Evolutionary conservation across 176 grass and related monocot genomes (phyloP).

Genomic region (Raddia distichophylla): DNA sequence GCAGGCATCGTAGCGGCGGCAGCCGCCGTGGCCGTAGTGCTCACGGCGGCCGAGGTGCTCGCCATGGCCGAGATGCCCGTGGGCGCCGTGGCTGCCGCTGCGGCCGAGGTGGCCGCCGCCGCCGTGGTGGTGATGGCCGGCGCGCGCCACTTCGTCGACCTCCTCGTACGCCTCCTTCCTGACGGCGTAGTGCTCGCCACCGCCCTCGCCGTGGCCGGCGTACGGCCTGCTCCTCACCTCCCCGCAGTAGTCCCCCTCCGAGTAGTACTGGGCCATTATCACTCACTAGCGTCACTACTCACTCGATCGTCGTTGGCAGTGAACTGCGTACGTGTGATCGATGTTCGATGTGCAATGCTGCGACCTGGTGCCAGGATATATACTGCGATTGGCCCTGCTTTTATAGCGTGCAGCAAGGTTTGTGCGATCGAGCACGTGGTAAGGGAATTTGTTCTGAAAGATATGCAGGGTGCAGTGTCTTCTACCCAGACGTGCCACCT

Average conservation of each 20-base stretch:
- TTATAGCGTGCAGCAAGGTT: conserved; percentile 31
- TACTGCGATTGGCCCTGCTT: background rate
- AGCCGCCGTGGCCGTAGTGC: too few relatives aligned
- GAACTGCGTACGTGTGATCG: background rate
- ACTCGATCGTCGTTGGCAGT: background rate
- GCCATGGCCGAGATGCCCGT: too few relatives aligned
- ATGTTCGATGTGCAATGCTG: background rate
- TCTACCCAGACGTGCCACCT: conserved; percentile 33
- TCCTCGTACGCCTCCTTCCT: conserved; percentile 42
- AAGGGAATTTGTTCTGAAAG: conserved; percentile 49
- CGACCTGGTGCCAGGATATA: conserved; percentile 9
- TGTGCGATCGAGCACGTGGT: conserved; percentile 3
- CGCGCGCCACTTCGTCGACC: conserved; percentile 39
- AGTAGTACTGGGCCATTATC: conserved; percentile 37
- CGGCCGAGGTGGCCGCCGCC: background rate
- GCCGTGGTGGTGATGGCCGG: background rate
- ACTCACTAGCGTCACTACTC: background rate
- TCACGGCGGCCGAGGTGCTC: too few relatives aligned
- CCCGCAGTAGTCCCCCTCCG: conserved; percentile 40
- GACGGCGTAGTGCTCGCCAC: conserved; percentile 33
- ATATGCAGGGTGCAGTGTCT: background rate
- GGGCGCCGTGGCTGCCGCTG: too few relatives aligned
- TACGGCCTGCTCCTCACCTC: conserved; percentile 41
- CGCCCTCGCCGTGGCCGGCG: conserved; percentile 36
- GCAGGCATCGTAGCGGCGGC: too few relatives aligned